Evolutionary conservation across 129 eudicot genomes (phyloP), one percentile per base, ranked within the genome.

Genomic region (Kitagawia praeruptora): DNA sequence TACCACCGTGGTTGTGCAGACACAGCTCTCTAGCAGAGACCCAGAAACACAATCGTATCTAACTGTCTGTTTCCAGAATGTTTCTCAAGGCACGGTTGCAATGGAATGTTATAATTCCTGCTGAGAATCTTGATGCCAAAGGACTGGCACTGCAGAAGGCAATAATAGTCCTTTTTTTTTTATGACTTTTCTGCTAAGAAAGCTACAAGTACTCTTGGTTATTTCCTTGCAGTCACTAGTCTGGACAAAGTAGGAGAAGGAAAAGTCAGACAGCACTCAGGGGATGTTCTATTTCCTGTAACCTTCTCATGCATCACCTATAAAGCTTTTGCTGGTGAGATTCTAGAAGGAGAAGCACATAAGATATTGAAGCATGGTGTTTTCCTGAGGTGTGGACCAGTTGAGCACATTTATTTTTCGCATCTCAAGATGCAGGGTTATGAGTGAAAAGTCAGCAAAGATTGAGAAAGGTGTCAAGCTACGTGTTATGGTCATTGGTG

Each of bases 71-170:
- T 58, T 44, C 19, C 49, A 82, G 80, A 70, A 92, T 90, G 96
- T 90, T 88, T 83, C 87, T 92, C 28, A 90, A 92, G 82, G 86
- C 84, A 56, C 86, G 87, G 47, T 49, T 92, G 74, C 85, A 85
- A 7, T 93, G 98, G 96, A 93, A 93, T 51, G 98, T 93, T 45
- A 84, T 93, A 39, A 84, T 93, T 64, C 96, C 93, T 1, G 92
- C 96, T 15, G 92, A 87, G 53, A 84, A 75, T 73, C 86, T 88
- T 27, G 90, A 92, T 80, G 81, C 78, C 49, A 83, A 87, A 78
- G 97, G 97, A 8, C 66, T 93, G 76, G 82, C 91, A 84, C 83
- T 93, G 53, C 96, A 93, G 56, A 93, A 84, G 79, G 82, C 98
- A 4, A 88, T 93, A 11, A 79, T 88, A 39, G 78, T 87, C 56